Base-by-base conservation (phyloP, 1,284 basidiomycete genomes). In the Porphyrellus sp. region DNA sequence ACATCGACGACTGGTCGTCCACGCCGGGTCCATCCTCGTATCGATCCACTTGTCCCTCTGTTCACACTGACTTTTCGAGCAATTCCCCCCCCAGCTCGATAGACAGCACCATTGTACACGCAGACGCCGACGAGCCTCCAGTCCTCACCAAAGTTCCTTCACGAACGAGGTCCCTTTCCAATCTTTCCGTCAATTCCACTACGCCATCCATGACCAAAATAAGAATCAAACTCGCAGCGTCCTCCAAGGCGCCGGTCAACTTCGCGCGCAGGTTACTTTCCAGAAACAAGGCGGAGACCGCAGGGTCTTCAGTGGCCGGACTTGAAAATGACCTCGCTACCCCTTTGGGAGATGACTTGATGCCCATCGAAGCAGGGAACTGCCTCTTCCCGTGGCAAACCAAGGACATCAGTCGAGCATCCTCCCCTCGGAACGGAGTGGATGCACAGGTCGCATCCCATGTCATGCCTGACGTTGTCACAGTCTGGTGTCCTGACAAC, bases 11-110 rank as follows among this genome's bases (percentile, higher is more conserved):
- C 54, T 81, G 78, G 74, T 70, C 77, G 27, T 70, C 74, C 23
- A 67, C 68, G n/a, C 70, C 79, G 18, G 82, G 79, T 1, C 74
- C 81, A 24, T 84, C 83, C 12, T 84, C 85, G 15, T 81, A 76
- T 60, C 73, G 71, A 25, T 78, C 77, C 3, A 56, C 68, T 46
- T 65, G 63, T 31, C 50, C 59, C 4, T 70, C 66, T 31, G 53
- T 61, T 53, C 49, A 45, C 44, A 51, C 55, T 46, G 51, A 58
- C 16, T 59, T 57, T 18, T 58, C 49, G 16, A 50, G 48, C 18
- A 55, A 54, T 27, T 58, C 58, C 1, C 59, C 68, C 16, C 38
- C 55, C 9, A 52, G 51, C 37, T 57, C 54, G 30, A 43, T 52
- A 41, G 54, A 56, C 35, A 58, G 55, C 2, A 33, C 59, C 47